Evolutionary conservation across 2,329 filamentous ascomycete species (phyloP).

Genomic region (Sclerotinia borealis): DNA sequence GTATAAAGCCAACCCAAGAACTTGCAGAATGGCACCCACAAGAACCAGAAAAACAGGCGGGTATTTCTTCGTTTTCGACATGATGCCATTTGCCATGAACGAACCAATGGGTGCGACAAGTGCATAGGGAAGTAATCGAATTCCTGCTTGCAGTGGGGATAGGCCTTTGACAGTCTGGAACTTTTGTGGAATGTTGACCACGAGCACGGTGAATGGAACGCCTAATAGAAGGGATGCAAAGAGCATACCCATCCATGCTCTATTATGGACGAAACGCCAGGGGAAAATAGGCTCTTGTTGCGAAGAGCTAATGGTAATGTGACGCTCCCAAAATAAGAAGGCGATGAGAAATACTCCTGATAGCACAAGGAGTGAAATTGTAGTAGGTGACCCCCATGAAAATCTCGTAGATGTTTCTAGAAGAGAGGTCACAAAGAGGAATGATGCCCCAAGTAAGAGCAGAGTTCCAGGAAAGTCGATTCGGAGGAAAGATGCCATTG

Average conservation of each 20-base stretch:
- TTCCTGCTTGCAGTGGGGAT: background rate
- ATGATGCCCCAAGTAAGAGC: background rate
- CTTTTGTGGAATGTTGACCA: constrained; percentile 1
- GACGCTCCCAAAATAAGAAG: background rate
- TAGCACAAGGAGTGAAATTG: background rate
- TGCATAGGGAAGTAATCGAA: background rate
- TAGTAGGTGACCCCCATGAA: background rate
- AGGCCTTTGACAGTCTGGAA: constrained; percentile 1
- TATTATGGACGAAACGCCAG: background rate
- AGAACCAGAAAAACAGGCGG: constrained; percentile 1
- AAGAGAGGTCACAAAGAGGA: background rate
- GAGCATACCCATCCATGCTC: constrained; percentile 4
- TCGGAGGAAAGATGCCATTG: background rate
- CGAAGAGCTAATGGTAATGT: background rate
- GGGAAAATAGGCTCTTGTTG: background rate
- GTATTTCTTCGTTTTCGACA: background rate
- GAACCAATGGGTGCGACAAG: background rate
- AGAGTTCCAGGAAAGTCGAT: background rate
- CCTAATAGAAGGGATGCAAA: background rate
- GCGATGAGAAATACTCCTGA: background rate
- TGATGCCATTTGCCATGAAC: background rate
- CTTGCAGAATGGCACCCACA: background rate
- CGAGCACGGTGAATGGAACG: background rate
- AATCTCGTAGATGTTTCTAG: background rate
- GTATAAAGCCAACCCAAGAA: background rate